phyloP scores from a whole-genome alignment of 805 yeast species.

The Starmerella geochares region DNA sequence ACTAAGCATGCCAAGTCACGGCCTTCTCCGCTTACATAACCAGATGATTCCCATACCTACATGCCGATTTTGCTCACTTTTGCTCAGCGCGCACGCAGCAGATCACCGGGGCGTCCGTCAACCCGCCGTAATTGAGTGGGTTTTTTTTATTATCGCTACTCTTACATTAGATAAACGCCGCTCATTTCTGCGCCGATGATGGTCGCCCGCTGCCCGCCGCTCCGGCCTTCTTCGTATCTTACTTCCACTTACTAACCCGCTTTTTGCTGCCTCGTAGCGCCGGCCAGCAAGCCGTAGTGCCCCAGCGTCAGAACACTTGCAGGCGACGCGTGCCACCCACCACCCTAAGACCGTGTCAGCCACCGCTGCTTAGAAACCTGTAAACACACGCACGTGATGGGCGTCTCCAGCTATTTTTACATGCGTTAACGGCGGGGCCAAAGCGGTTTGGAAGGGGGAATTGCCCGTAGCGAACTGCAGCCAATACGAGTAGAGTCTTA shows the following conservation, averaged over 20 bases:
- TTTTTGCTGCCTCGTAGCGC: too few species aligned
- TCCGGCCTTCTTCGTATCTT: not conserved
- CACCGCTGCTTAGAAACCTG: too few species aligned
- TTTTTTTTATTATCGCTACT: too few species aligned
- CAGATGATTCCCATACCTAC: not conserved
- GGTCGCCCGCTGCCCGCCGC: too few species aligned
- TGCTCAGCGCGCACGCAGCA: too few species aligned
- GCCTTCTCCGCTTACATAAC: not conserved
- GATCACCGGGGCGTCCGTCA: too few species aligned
- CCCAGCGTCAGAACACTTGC: not conserved
- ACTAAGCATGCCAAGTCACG: constrained; percentile 8
- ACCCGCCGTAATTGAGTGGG: too few species aligned
- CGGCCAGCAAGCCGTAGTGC: not conserved
- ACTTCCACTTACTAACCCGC: not conserved
- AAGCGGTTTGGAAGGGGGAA: too few species aligned
- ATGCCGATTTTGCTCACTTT: not conserved
- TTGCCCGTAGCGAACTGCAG: too few species aligned
- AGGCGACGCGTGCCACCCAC: constrained; percentile 5
- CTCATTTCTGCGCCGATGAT: too few species aligned
- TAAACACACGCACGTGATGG: constrained; percentile 1
- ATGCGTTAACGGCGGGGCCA: not conserved
- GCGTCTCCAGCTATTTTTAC: not conserved
- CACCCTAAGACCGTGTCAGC: not conserved
- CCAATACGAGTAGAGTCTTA: too few species aligned
- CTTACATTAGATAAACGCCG: too few species aligned